Conservation (phyloP, 768 basidiomycete species). For the Myochromella boudieri region DNA sequence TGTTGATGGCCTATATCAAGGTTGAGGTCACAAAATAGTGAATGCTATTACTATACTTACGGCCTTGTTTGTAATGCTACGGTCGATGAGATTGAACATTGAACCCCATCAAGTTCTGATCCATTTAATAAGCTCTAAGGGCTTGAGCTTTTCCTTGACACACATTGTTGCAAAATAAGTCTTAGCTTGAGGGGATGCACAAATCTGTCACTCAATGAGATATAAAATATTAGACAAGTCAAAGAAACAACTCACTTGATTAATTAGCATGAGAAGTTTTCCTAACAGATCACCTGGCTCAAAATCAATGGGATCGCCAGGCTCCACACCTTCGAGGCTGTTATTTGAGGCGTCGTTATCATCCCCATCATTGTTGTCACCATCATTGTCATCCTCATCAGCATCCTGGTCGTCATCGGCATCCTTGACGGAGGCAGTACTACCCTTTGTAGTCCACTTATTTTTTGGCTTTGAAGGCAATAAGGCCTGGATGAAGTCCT, state of each 20-base stretch:
- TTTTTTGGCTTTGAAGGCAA: slow-evolving; percentile 19
- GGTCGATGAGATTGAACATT: slow-evolving; percentile 22
- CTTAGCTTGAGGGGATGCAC: slow-evolving; percentile 3
- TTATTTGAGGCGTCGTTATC: background rate
- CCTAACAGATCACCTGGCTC: slow-evolving; percentile 1
- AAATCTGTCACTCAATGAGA: background rate
- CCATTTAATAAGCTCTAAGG: slow-evolving; percentile 27
- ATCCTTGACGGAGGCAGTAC: background rate
- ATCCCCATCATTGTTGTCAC: background rate
- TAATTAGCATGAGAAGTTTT: slow-evolving; percentile 3
- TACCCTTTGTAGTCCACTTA: background rate
- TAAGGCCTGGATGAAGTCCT: slow-evolving; percentile 11
- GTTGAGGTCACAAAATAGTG: no score
- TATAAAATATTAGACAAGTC: background rate
- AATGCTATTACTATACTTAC: no score
- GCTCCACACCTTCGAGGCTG: background rate
- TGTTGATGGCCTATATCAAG: background rate
- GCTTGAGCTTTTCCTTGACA: slow-evolving; percentile 5
- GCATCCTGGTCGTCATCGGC: slow-evolving; percentile 1
- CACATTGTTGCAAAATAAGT: background rate
- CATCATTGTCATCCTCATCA: background rate
- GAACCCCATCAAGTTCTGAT: slow-evolving; percentile 29
- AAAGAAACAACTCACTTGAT: slow-evolving; percentile 2
- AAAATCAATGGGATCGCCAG: no score
- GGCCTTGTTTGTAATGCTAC: slow-evolving; percentile 7